A percentile compares a stretch with the other conserved stretches of the same genome.
Evolutionary conservation across 2,329 filamentous ascomycete species (phyloP).

Genomic region (Hypoxylon sp.): DNA sequence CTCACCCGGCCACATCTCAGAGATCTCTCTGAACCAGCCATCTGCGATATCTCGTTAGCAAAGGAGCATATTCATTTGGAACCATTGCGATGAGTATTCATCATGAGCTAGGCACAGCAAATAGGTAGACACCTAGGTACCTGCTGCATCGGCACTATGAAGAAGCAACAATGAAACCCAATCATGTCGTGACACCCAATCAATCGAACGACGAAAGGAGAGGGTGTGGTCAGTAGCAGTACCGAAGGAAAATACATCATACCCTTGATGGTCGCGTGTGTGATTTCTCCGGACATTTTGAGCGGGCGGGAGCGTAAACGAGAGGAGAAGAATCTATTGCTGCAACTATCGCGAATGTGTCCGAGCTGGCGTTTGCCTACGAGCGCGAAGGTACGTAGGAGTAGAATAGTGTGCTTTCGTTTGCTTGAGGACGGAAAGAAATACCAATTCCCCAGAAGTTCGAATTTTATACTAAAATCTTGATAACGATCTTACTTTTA

Average conservation of each 20-base stretch:
- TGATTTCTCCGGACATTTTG: conserved; percentile 64
- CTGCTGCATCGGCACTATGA: neutral
- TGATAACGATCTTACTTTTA: neutral
- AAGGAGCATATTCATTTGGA: conserved; percentile 11
- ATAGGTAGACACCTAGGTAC: neutral
- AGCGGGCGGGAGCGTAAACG: conserved; percentile 6
- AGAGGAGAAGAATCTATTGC: conserved; percentile 9
- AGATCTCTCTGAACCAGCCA: conserved; percentile 99
- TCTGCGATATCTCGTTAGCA: conserved; percentile 64
- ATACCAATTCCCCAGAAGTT: neutral
- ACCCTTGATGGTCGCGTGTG: conserved; percentile 70
- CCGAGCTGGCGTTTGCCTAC: conserved; percentile 16
- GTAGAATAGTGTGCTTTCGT: neutral
- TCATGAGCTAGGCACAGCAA: neutral
- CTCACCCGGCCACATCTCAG: conserved; percentile 92
- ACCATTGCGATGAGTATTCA: neutral
- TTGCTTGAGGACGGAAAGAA: neutral
- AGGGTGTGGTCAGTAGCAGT: too few relatives aligned
- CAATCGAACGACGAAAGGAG: conserved; percentile 2
- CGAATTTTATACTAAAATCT: neutral
- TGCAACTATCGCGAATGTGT: conserved; percentile 10
- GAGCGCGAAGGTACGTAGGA: neutral
- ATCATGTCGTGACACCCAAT: conserved; percentile 14
- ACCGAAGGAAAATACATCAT: conserved; percentile 48
- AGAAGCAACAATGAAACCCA: neutral